Conservation (phyloP, 139 green algal species). For the Pleodorina starrii region DNA sequence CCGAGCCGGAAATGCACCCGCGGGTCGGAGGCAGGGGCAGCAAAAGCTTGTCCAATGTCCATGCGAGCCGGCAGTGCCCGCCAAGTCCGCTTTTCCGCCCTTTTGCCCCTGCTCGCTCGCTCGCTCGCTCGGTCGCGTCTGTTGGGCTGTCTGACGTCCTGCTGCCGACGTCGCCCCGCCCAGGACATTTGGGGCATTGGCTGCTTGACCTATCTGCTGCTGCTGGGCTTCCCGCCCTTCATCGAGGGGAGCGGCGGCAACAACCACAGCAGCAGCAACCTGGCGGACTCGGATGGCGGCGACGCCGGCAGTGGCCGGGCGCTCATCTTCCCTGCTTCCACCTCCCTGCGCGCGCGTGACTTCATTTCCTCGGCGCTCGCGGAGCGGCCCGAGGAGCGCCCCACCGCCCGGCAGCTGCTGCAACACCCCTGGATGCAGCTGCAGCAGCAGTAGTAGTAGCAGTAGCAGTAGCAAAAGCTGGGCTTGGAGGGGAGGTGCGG, state of each 20-base stretch:
- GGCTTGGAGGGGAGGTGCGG: too few species aligned
- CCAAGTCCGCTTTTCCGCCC: too few species aligned
- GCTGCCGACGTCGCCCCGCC: too few species aligned
- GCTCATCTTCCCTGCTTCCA: conserved; percentile 17
- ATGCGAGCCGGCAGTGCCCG: too few species aligned
- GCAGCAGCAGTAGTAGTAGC: neutral
- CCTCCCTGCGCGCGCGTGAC: neutral
- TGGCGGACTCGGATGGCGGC: neutral
- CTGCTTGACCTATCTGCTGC: conserved; percentile 55
- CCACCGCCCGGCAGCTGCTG: conserved; percentile 2
- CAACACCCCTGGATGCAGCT: conserved; percentile 20
- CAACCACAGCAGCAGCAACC: neutral
- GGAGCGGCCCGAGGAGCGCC: neutral
- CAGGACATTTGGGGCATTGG: conserved; percentile 59
- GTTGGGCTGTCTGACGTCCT: too few species aligned
- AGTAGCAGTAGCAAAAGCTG: neutral
- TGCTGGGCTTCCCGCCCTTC: conserved; percentile 57
- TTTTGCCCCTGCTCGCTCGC: neutral
- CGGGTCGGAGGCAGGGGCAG: too few species aligned
- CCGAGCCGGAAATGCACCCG: too few species aligned
- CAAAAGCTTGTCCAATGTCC: too few species aligned
- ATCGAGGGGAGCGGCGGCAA: neutral
- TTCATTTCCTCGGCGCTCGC: conserved; percentile 25
- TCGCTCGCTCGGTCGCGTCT: neutral
- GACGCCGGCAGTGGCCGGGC: neutral